These are phyloP conservation scores for Gloeophyllum trabeum DNA, from an alignment of 768 basidiomycete species.

Conservation along the genomic window DNA sequence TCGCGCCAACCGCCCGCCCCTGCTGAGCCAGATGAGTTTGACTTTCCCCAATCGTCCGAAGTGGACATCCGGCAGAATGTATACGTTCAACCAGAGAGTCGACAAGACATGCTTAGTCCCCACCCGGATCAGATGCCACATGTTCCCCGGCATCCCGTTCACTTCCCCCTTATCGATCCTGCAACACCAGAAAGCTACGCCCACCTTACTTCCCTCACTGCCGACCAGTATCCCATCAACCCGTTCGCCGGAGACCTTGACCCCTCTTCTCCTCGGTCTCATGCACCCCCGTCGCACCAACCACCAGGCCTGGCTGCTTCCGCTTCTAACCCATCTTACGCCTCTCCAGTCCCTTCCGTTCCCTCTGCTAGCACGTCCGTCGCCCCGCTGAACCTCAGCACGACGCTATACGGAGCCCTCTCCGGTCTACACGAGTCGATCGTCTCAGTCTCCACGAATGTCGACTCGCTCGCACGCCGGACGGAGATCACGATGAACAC, in stretches of 20 bases:
- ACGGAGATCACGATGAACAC: conserved; percentile 59
- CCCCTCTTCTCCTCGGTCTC: conserved; percentile 3
- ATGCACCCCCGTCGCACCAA: conserved; percentile 3
- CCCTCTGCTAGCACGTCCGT: conserved; percentile 19
- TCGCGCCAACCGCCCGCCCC: not conserved
- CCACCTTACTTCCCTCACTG: too few relatives aligned
- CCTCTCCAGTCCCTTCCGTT: not conserved
- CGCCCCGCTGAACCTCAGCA: conserved; percentile 51
- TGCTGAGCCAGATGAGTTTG: too few relatives aligned
- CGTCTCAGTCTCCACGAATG: conserved; percentile 41
- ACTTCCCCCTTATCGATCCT: not conserved
- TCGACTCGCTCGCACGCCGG: conserved; percentile 50
- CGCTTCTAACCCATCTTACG: conserved; percentile 4
- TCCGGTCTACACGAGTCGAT: conserved; percentile 47
- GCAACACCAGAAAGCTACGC: too few relatives aligned
- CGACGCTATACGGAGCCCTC: conserved; percentile 55
- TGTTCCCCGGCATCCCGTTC: conserved; percentile 22
- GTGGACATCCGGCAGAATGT: conserved; percentile 7
- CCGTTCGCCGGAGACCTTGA: too few relatives aligned
- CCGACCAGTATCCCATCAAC: too few relatives aligned
- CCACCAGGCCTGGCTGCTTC: conserved; percentile 4
- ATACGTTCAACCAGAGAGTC: not conserved
- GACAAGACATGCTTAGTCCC: not conserved
- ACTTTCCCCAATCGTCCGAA: not conserved
- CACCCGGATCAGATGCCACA: conserved; percentile 18